A percentile compares a stretch with the other conserved stretches of the same genome.
Evolutionary conservation across 306 rosid species (phyloP).

Genomic region (Vicia faba): DNA sequence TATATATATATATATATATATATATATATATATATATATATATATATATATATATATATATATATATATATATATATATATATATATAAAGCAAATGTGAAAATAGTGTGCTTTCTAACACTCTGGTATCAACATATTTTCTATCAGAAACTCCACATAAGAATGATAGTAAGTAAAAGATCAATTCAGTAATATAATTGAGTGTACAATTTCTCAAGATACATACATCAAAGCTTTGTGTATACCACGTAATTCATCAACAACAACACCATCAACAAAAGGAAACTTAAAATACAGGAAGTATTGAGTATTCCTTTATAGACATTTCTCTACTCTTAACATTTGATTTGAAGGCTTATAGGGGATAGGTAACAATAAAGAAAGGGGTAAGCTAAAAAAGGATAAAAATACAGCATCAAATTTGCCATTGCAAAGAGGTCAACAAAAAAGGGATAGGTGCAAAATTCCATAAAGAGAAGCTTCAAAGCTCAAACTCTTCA

Average conservation of each 20-base stretch:
- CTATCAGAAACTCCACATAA: slow-evolving; percentile 29
- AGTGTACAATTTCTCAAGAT: slow-evolving; percentile 37
- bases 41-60: too few species aligned
- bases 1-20: too few species aligned
- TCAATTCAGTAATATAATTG: slow-evolving; percentile 1
- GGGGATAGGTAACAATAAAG: neutral
- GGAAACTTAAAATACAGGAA: slow-evolving; percentile 40
- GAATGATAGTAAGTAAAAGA: slow-evolving; percentile 28
- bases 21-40: too few species aligned
- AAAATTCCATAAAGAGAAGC: neutral
- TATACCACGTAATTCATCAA: slow-evolving; percentile 36
- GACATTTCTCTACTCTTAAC: slow-evolving; percentile 38
- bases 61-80: too few species aligned
- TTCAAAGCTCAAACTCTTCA: slow-evolving; percentile 85
- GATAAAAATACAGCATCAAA: slow-evolving; percentile 6
- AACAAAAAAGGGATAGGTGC: slow-evolving; percentile 14
- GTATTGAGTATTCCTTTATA: slow-evolving; percentile 42
- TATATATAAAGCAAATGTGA: too few species aligned
- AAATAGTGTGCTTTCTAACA: too few species aligned
- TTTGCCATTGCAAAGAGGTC: slow-evolving; percentile 26
- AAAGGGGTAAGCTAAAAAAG: slow-evolving; percentile 20
- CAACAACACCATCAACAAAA: slow-evolving; percentile 30
- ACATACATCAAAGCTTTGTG: slow-evolving; percentile 35
- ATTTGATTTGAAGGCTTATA: neutral
- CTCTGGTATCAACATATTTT: neutral